phyloP scores from a whole-genome alignment of 805 yeast species.

The Priceomyces carsonii region DNA sequence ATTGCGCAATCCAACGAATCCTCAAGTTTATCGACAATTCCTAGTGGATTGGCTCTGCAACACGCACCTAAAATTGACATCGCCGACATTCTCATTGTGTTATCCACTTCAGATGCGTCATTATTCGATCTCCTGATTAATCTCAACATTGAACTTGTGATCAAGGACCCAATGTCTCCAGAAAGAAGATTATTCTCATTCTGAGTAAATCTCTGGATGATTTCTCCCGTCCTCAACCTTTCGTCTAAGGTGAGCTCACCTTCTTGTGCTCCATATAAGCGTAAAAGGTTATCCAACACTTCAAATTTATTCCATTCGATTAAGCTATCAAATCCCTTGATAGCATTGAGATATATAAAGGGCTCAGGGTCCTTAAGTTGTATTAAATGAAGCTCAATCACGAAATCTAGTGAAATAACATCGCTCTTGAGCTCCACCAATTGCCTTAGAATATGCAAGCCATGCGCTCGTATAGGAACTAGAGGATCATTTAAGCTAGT shows the following conservation, averaged over 20 bases:
- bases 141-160: slow-evolving; percentile 46
- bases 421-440: slow-evolving; percentile 52
- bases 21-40: slow-evolving; percentile 46
- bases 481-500: slow-evolving; percentile 71
- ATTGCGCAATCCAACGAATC: slow-evolving; percentile 74
- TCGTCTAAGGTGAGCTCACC: slow-evolving; percentile 52
- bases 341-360: slow-evolving; percentile 78
- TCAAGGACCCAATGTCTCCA: slow-evolving; percentile 41
- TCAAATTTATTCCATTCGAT: slow-evolving; percentile 43
- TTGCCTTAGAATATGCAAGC: slow-evolving; percentile 62
- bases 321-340: slow-evolving; percentile 71
- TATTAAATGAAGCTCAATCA: slow-evolving; percentile 57
- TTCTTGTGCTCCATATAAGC: slow-evolving; percentile 35
- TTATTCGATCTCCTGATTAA: slow-evolving; percentile 30
- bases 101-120: slow-evolving; percentile 44
- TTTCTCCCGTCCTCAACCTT: slow-evolving; percentile 81
- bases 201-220: slow-evolving; percentile 59
- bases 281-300: slow-evolving; percentile 38
- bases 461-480: slow-evolving; percentile 86
- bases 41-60: slow-evolving; percentile 58
- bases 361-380: slow-evolving; percentile 82
- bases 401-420: slow-evolving; percentile 53
- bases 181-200: slow-evolving; percentile 47
- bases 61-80: slow-evolving; percentile 80
- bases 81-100: slow-evolving; percentile 77